Evolutionary conservation across 139 green algal species (phyloP).

Genomic region (Tetradesmus obliquus): DNA sequence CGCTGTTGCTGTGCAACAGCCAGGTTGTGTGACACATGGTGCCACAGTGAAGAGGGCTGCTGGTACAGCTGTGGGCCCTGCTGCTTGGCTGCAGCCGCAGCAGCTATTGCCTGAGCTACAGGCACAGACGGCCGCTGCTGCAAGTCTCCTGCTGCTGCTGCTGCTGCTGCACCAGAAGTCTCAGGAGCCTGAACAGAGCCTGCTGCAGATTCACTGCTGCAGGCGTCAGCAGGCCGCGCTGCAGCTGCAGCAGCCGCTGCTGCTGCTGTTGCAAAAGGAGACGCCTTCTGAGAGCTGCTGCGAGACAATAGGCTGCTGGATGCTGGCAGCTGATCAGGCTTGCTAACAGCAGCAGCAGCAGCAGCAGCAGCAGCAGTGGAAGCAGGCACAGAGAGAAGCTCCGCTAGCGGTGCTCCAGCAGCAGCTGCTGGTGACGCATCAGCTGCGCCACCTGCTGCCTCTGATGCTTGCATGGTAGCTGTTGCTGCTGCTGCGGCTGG

Average conservation of each 20-base stretch:
- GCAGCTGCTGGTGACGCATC: neutral
- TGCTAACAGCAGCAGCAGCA: neutral
- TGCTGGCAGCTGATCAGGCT: neutral
- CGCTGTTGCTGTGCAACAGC: neutral
- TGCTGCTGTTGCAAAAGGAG: neutral
- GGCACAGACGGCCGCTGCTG: neutral
- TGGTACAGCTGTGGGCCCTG: neutral
- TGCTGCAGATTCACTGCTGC: neutral
- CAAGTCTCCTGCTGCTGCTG: neutral
- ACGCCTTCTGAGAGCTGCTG: neutral
- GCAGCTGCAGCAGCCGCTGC: neutral
- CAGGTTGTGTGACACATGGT: neutral
- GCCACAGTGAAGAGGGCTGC: neutral
- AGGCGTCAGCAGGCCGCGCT: neutral
- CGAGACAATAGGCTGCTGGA: neutral
- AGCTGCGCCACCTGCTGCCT: neutral
- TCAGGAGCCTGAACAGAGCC: neutral
- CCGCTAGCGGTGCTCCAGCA: neutral
- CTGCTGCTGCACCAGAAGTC: neutral
- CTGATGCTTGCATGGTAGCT: neutral
- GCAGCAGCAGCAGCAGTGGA: neutral
- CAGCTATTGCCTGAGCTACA: neutral
- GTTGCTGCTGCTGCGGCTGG: slow-evolving; percentile 2
- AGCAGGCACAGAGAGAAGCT: neutral
- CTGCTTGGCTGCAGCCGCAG: neutral